phyloP scores from a whole-genome alignment of 2,329 filamentous ascomycete species.

The Graphilbum ipis-grandicollis region DNA sequence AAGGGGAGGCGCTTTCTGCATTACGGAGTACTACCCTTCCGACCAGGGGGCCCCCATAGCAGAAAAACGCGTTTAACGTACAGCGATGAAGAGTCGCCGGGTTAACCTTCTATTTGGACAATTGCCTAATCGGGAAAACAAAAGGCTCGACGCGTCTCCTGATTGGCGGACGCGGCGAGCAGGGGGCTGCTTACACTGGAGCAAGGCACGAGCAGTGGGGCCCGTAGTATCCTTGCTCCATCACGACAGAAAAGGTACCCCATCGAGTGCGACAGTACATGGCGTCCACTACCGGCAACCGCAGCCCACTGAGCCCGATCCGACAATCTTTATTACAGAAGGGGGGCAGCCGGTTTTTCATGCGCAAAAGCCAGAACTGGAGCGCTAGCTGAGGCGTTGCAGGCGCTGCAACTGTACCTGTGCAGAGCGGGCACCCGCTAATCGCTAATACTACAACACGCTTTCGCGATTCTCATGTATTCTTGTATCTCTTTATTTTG shows the following conservation, averaged over 20 bases:
- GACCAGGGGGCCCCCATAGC: conserved; percentile 7
- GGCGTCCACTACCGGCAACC: too few relatives aligned
- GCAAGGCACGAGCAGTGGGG: conserved; percentile 6
- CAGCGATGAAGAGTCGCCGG: conserved; percentile 8
- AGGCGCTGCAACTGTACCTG: too few relatives aligned
- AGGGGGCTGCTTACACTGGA: not conserved
- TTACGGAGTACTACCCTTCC: too few relatives aligned
- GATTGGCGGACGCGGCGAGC: conserved; percentile 9
- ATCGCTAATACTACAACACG: conserved; percentile 7
- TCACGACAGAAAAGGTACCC: conserved; percentile 6
- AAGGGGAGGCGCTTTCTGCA: too few relatives aligned
- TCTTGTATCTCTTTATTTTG: conserved; percentile 7
- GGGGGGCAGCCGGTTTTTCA: too few relatives aligned
- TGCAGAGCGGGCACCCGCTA: not conserved
- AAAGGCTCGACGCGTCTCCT: conserved; percentile 7
- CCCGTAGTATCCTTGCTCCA: conserved; percentile 1
- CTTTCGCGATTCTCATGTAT: conserved; percentile 8
- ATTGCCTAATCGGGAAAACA: conserved; percentile 8
- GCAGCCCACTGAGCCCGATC: too few relatives aligned
- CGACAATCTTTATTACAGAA: too few relatives aligned
- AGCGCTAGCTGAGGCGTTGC: too few relatives aligned
- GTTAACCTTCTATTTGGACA: conserved; percentile 9
- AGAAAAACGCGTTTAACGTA: conserved; percentile 9
- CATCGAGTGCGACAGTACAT: not conserved
- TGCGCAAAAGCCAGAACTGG: too few relatives aligned